Percentiles rank a stretch among this genome's conserved stretches.
Evolutionary conservation across 345 rosid genomes (phyloP).

Genomic region (Arabidopsis thaliana): TAIR10.1 NC_003076.8:6937001-6937500

Average conservation of each 20-base stretch:
- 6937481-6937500: constrained; percentile 40
- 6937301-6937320: background rate
- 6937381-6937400: constrained; percentile 13
- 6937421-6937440: constrained; percentile 47
- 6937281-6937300: constrained; percentile 5
- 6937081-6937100: constrained; percentile 4
- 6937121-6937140: background rate
- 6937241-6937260: constrained; percentile 25
- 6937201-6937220: constrained; percentile 11
- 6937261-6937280: background rate
- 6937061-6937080: background rate
- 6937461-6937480: constrained; percentile 39
- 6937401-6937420: constrained; percentile 35
- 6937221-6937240: constrained; percentile 19
- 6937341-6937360: background rate
- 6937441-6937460: constrained; percentile 5
- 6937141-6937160: background rate
- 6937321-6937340: constrained; percentile 1
- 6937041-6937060: background rate
- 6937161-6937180: too few relatives aligned
- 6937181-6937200: background rate
- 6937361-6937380: constrained; percentile 47
- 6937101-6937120: background rate
- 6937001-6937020: background rate
- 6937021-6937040: background rate